A percentile compares a stretch with the other conserved stretches of the same genome.
phyloP scores from a whole-genome alignment of 306 rosid genomes.

The Quercus aquifolioides region DNA sequence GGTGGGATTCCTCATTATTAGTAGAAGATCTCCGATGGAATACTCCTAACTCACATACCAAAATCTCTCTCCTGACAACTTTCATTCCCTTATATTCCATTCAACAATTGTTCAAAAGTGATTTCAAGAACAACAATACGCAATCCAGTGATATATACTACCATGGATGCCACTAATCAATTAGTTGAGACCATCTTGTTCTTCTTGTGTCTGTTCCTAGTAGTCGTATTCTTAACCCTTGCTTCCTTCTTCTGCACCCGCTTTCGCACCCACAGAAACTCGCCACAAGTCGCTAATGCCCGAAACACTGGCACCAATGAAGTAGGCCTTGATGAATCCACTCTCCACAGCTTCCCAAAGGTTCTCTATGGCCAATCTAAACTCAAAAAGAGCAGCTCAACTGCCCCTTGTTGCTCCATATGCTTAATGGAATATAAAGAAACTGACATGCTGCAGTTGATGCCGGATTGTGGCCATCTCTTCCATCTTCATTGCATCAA shows the following conservation, averaged over 20 bases:
- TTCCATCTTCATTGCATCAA: conserved; percentile 54
- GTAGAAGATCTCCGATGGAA: too few species aligned
- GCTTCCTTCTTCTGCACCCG: not conserved
- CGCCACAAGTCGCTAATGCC: not conserved
- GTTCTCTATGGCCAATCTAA: conserved; percentile 11
- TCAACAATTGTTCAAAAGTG: not conserved
- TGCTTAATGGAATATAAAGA: conserved; percentile 56
- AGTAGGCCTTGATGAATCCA: conserved; percentile 3
- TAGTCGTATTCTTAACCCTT: not conserved
- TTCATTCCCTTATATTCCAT: not conserved
- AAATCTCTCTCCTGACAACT: not conserved
- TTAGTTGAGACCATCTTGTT: not conserved
- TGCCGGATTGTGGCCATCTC: conserved; percentile 56
- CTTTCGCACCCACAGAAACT: not conserved
- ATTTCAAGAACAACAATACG: not conserved
- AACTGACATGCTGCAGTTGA: conserved; percentile 33
- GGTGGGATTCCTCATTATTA: too few species aligned
- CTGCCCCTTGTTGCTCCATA: conserved; percentile 31
- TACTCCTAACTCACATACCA: too few species aligned
- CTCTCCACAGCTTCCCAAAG: conserved; percentile 11
- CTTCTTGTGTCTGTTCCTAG: not conserved
- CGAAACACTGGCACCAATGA: not conserved
- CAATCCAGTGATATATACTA: not conserved
- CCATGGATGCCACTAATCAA: too few species aligned
- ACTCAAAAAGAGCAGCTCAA: not conserved